Base-by-base conservation (phyloP, 441 rosid species). In the Brassica balearica region DNA sequence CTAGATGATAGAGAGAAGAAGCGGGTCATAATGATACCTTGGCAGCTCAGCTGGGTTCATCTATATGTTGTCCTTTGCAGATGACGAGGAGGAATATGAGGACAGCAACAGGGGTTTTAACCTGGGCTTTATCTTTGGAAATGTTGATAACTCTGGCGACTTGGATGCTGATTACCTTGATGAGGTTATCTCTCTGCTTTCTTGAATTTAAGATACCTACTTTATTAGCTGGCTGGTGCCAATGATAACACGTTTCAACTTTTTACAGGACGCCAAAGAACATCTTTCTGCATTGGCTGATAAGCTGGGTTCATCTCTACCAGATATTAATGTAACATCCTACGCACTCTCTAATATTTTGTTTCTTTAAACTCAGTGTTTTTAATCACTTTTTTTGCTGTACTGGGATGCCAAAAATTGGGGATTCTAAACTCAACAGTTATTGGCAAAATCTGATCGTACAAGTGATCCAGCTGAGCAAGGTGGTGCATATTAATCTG, bases 111-210 rank as follows among this genome's bases (percentile, higher is more conserved):
- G 92, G 78, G 93, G 92, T 75, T 87, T 84, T 58, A 86, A 94
- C 74, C 82, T 94, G 86, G 97, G 98, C 17, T 94, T 96, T 83
- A 90, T 96, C 89, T 94, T 96, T 62, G 97, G 97, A 67, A 96
- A 96, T 81, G 97, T 96, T 71, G 96, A 96, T 80, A 88, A 94
- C 82, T 86, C 95, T 6, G 99, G 99, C 9, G 98, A 94, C 82
- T 94, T 96, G 68, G 99, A 96, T 74, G 97, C 87, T 65, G 99
- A 96, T 87, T 96, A 96, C 83, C 98, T 96, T 71, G 99, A 96
- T 80, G 96, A 94, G 97, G 98, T 94, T 76, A 76, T 61, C 43
- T 78, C 23, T 43, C 32, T 61, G 69, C 60, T 73, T 60, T 48
- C 48, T 60, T 1, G 20, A 23, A 15, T 22, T 56, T n/a, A 64